A percentile compares a stretch with the other conserved stretches of the same genome.
Evolutionary conservation across 2,329 filamentous ascomycete species (phyloP).

Genomic region (Penicillium sp.): DNA sequence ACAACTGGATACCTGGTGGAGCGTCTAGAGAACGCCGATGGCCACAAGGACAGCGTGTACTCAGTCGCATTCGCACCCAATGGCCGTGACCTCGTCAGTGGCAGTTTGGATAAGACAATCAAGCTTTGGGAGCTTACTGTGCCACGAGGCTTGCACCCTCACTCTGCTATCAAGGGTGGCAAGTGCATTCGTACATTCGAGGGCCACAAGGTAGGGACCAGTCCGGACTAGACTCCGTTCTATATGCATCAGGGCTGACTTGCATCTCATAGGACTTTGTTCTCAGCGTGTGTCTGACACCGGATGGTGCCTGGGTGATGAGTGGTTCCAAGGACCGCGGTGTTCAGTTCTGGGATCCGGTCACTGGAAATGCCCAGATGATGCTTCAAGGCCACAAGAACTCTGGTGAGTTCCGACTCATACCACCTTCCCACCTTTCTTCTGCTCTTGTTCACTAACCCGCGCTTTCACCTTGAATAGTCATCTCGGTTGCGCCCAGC

Average conservation of each 20-base stretch:
- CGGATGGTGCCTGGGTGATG: conserved; percentile 92
- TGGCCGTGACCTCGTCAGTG: conserved; percentile 87
- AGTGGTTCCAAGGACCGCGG: conserved; percentile 96
- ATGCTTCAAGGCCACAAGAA: conserved; percentile 99
- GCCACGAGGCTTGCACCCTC: conserved; percentile 62
- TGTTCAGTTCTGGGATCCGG: conserved; percentile 97
- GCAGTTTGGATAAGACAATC: conserved; percentile 95
- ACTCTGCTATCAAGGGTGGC: conserved; percentile 71
- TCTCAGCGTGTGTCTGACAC: conserved; percentile 88
- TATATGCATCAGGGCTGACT: background rate
- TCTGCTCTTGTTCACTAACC: conserved; percentile 8
- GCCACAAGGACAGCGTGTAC: conserved; percentile 96
- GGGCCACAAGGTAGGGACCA: conserved; percentile 70
- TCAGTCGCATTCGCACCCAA: conserved; percentile 93
- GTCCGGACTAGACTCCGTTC: background rate
- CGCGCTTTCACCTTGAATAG: conserved; percentile 41
- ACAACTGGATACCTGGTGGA: conserved; percentile 81
- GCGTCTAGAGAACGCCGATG: conserved; percentile 85
- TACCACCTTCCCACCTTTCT: conserved; percentile 9
- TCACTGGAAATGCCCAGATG: conserved; percentile 87
- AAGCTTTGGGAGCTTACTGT: conserved; percentile 96
- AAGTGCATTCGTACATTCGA: conserved; percentile 97
- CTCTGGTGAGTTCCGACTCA: conserved; percentile 56
- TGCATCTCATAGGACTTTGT: conserved; percentile 72
- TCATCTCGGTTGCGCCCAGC: conserved; percentile 94